These are phyloP conservation scores for Cylindricascospora bacillispora DNA, from an alignment of 1,139 yeast species.

Conservation along the genomic window DNA sequence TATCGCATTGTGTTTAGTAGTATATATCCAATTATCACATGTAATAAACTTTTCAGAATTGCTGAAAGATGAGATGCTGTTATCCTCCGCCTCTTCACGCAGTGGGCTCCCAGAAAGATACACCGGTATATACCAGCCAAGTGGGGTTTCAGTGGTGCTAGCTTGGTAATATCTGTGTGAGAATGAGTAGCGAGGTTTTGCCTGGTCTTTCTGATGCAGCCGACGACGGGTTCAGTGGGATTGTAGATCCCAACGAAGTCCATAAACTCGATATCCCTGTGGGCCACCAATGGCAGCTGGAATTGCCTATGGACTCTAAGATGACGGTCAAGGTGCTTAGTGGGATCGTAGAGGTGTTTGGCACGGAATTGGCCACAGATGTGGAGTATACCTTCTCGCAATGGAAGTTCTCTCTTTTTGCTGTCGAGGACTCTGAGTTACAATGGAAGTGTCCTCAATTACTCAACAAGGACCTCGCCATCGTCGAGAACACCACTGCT, in stretches of 20 bases:
- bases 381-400: slow-evolving; percentile 49
- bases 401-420: slow-evolving; percentile 44
- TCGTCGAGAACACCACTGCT: slow-evolving; percentile 26
- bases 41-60: too few species aligned
- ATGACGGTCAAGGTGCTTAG: slow-evolving; percentile 41
- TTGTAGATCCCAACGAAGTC: slow-evolving; percentile 11
- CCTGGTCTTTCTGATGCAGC: too few species aligned
- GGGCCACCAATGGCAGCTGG: slow-evolving; percentile 76
- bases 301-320: slow-evolving; percentile 47
- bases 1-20: too few species aligned
- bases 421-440: slow-evolving; percentile 45
- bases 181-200: too few species aligned
- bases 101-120: too few species aligned
- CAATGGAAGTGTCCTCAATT: slow-evolving; percentile 29
- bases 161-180: too few species aligned
- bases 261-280: slow-evolving; percentile 27
- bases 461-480: slow-evolving; percentile 7
- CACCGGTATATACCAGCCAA: too few species aligned
- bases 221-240: slow-evolving; percentile 5
- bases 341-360: slow-evolving; percentile 84
- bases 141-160: too few species aligned
- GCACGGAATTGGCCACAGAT: slow-evolving; percentile 77
- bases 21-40: too few species aligned
- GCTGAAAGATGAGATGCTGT: too few species aligned
- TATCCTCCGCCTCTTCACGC: too few species aligned